These are phyloP conservation scores for Agapanthus africanus DNA, from an alignment of 106 monocot genomes.

Conservation along the genomic window DNA sequence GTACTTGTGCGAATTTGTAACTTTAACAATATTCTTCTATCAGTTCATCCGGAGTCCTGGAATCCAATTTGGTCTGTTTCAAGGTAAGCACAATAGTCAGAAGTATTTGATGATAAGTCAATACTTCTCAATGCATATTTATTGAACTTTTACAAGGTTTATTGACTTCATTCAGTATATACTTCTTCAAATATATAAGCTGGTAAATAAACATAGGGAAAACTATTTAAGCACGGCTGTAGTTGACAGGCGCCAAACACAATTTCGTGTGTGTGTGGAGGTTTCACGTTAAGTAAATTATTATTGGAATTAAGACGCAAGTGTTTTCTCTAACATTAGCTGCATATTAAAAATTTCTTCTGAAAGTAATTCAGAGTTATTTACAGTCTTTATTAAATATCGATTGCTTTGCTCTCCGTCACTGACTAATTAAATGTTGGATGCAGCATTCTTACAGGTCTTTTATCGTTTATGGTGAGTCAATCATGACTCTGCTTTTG, in stretches of 20 bases:
- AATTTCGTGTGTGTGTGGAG: too few relatives aligned
- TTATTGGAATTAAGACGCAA: background rate
- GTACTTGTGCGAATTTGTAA: background rate
- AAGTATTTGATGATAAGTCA: background rate
- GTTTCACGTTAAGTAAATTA: background rate
- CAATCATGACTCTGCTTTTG: background rate
- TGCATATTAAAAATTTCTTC: background rate
- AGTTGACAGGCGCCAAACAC: too few relatives aligned
- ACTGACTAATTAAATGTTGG: background rate
- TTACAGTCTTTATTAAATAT: background rate
- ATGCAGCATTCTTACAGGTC: conserved; percentile 97
- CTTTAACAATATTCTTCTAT: conserved; percentile 24
- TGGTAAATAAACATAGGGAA: background rate
- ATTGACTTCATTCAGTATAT: background rate
- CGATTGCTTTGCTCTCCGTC: background rate
- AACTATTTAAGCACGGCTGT: background rate
- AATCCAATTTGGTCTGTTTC: conserved; percentile 99
- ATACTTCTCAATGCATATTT: background rate
- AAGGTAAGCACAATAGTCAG: conserved; percentile 42
- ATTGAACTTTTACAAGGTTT: background rate
- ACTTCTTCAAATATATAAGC: background rate
- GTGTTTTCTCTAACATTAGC: background rate
- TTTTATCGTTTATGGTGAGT: conserved; percentile 96
- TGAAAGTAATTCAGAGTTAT: background rate
- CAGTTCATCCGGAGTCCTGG: conserved; percentile 99